Base-by-base conservation (phyloP, 108 stramenopile species). In the Nitzschia sp. region DNA sequence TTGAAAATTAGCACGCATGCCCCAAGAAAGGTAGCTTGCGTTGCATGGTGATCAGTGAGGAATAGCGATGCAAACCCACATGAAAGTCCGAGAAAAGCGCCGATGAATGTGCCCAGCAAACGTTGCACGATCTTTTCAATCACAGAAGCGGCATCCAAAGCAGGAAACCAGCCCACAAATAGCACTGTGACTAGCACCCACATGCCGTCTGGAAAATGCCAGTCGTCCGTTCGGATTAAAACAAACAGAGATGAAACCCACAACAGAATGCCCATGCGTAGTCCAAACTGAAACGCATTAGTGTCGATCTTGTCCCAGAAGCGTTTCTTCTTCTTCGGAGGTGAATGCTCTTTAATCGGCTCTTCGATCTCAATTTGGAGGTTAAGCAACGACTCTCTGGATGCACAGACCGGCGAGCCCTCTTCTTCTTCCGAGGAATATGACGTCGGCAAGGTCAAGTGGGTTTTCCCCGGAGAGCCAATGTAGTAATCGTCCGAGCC, bases 111-210 rank as follows among this genome's bases (percentile, higher is more conserved):
- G 29, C 76, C 76, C 18, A 60, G 18, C 21, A 77, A 24, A 4
- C 76, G 51, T 53, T 77, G 76, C 4, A 72, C 33, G 21, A 28
- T 71, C 46, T 77, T 77, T 49, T 77, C 67, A 15, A 77, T 57
- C 1, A 77, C 76, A 8, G 49, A 54, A 35, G 76, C 76, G 1
- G 76, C 76, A 72, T 77, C 76, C 54, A 77, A 23, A 3, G 18
- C 9, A 29, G 76, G 76, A 32, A 77, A 77, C 76, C 76, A 77
- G 28, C 59, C 54, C 17, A 77, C 76, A 42, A 77, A 63, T 23
- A 77, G 48, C 2, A 63, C 76, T 18, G 70, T 59, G 55, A 77
- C 47, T 11, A 66, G 35, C 15, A 77, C 76, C 76, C 76, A 77
- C 70, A 69, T 63, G 15, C 76, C 76, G 15, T 77, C 54, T 1